phyloP scores from a whole-genome alignment of 108 stramenopile species.

The Craspedostauros australis region DNA sequence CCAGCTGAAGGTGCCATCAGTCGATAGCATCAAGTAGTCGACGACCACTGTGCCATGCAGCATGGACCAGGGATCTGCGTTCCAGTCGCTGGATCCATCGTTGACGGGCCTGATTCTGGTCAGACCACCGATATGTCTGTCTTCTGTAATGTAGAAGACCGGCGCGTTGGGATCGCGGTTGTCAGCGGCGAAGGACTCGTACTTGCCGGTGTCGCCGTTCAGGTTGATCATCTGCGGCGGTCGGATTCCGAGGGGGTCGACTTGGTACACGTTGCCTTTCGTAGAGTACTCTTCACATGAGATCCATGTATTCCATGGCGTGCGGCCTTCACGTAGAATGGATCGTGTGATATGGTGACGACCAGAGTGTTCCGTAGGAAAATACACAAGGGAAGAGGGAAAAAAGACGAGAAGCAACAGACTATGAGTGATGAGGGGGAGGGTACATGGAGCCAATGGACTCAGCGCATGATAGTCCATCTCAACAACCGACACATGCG shows the following conservation, averaged over 20 bases:
- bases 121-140: constrained; percentile 29
- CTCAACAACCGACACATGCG: no score
- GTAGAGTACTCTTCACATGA: constrained; percentile 23
- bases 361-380: no score
- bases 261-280: constrained; percentile 15
- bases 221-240: neutral
- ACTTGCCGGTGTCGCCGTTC: constrained; percentile 1
- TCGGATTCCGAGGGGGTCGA: constrained; percentile 13
- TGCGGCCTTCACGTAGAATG: constrained; percentile 19
- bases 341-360: no score
- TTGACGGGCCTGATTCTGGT: constrained; percentile 29
- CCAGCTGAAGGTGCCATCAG: constrained; percentile 16
- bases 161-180: constrained; percentile 6
- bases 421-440: no score
- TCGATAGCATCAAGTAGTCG: constrained; percentile 12
- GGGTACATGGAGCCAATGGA: no score
- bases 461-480: no score
- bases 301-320: constrained; percentile 30
- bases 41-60: constrained; percentile 9
- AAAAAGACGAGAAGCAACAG: no score
- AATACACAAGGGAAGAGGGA: no score
- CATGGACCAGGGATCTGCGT: constrained; percentile 14
- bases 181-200: constrained; percentile 14
- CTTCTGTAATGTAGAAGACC: constrained; percentile 51
- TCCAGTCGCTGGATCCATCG: constrained; percentile 5